phyloP scores from a whole-genome alignment of 306 rosid species.

The Malus domestica region DNA sequence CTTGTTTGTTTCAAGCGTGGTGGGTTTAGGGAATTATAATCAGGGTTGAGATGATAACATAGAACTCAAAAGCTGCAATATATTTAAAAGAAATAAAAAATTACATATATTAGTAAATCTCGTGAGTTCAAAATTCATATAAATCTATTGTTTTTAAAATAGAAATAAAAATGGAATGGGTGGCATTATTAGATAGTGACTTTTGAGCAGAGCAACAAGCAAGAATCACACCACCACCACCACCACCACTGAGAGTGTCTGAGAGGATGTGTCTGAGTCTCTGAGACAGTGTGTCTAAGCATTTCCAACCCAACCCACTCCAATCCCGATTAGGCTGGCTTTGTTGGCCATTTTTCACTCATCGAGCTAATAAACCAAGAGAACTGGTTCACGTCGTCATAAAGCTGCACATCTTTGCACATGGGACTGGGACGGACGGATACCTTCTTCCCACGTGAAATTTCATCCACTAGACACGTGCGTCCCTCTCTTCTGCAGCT shows the following conservation, averaged over 20 bases:
- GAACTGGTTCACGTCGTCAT: neutral
- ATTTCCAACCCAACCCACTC: neutral
- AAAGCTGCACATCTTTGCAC: slow-evolving; percentile 37
- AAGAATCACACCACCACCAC: neutral
- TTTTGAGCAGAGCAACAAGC: neutral
- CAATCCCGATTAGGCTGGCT: slow-evolving; percentile 32
- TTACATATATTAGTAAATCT: no score
- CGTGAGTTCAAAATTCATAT: neutral
- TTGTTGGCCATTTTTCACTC: slow-evolving; percentile 33
- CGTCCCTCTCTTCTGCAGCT: neutral
- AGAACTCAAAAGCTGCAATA: neutral
- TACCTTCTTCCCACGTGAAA: slow-evolving; percentile 43
- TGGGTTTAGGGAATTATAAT: no score
- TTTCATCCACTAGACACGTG: slow-evolving; percentile 51
- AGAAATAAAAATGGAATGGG: neutral
- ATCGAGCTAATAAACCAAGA: neutral
- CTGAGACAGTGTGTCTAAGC: neutral
- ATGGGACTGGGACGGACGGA: slow-evolving; percentile 25
- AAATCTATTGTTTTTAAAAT: no score
- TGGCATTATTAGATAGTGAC: neutral
- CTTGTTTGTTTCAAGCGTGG: neutral
- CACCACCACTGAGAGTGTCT: no score
- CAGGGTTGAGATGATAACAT: neutral
- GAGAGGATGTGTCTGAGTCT: no score
- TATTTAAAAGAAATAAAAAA: no score